Percentiles rank a stretch among this genome's conserved stretches.
Evolutionary conservation across 768 basidiomycete species (phyloP).

Genomic region (Bullera alba): DNA sequence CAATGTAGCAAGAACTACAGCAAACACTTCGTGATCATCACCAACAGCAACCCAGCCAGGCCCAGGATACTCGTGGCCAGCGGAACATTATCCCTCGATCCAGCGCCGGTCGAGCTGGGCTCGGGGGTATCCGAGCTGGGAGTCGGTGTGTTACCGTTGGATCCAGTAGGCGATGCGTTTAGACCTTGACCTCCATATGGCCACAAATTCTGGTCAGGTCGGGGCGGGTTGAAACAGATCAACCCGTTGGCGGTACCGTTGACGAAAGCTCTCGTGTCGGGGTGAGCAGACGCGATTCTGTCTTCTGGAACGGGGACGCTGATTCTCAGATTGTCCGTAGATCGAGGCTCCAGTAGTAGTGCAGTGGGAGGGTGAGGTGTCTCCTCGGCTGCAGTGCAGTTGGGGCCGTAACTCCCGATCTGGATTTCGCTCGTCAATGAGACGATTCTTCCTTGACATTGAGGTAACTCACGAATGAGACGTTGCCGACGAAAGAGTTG

Average conservation of each 20-base stretch:
- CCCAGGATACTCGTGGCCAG: neutral
- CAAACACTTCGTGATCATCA: neutral
- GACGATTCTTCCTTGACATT: neutral
- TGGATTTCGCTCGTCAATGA: neutral
- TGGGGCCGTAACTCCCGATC: constrained; percentile 27
- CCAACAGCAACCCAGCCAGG: neutral
- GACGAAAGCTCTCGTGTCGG: constrained; percentile 6
- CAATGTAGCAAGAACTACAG: neutral
- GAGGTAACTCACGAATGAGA: constrained; percentile 24
- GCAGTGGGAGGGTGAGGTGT: constrained; percentile 27
- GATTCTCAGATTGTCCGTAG: constrained; percentile 25
- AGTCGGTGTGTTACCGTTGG: neutral
- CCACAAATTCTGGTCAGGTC: constrained; percentile 10
- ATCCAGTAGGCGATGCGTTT: constrained; percentile 4
- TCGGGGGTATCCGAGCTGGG: neutral
- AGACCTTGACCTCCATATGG: constrained; percentile 26
- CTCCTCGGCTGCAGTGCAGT: constrained; percentile 21
- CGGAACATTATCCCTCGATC: neutral
- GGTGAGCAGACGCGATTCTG: neutral
- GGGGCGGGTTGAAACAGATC: constrained; percentile 28
- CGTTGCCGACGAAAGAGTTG: constrained; percentile 33
- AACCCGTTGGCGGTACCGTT: constrained; percentile 31
- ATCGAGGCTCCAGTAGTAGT: constrained; percentile 15
- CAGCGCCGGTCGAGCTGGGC: neutral
- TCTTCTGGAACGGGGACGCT: constrained; percentile 5